phyloP scores from a whole-genome alignment of 176 grass and related monocot species.

The Carex kokanica region DNA sequence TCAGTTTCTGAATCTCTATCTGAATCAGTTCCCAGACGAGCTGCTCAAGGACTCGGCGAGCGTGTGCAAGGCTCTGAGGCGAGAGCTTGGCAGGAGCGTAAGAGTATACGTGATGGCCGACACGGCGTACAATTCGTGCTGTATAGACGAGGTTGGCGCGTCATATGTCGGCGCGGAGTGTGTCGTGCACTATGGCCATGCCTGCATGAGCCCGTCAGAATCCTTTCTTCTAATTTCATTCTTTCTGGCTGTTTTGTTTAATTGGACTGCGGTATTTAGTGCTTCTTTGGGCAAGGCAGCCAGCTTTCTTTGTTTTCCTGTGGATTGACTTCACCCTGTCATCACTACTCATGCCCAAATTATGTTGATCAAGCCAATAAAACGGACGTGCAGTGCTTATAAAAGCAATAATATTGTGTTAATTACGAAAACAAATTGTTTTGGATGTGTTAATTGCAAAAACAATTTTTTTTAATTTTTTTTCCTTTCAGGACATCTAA shows the following conservation, averaged over 20 bases:
- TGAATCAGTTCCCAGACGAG: slow-evolving; percentile 68
- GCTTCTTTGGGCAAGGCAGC: background rate
- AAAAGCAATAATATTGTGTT: background rate
- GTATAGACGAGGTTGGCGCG: slow-evolving; percentile 87
- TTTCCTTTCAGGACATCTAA: slow-evolving; percentile 70
- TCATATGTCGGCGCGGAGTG: slow-evolving; percentile 80
- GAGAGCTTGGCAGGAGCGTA: slow-evolving; percentile 41
- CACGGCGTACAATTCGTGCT: slow-evolving; percentile 86
- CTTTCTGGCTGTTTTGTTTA: background rate
- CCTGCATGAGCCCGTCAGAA: slow-evolving; percentile 94
- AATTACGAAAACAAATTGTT: background rate
- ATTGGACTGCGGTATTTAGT: background rate
- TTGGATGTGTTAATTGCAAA: background rate
- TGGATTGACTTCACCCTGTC: background rate
- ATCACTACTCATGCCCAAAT: background rate
- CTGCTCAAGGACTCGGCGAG: slow-evolving; percentile 56
- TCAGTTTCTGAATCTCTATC: background rate
- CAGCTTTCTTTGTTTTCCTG: background rate
- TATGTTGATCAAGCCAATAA: background rate
- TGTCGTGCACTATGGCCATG: slow-evolving; percentile 86
- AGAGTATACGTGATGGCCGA: slow-evolving; percentile 87
- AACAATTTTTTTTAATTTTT: background rate
- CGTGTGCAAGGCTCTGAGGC: slow-evolving; percentile 42
- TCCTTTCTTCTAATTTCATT: background rate
- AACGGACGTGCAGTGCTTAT: background rate